Evolutionary conservation across 2,329 filamentous ascomycete species (phyloP), one percentile per base, ranked within the genome.

Genomic region (Sclerotinia trifoliorum): DNA sequence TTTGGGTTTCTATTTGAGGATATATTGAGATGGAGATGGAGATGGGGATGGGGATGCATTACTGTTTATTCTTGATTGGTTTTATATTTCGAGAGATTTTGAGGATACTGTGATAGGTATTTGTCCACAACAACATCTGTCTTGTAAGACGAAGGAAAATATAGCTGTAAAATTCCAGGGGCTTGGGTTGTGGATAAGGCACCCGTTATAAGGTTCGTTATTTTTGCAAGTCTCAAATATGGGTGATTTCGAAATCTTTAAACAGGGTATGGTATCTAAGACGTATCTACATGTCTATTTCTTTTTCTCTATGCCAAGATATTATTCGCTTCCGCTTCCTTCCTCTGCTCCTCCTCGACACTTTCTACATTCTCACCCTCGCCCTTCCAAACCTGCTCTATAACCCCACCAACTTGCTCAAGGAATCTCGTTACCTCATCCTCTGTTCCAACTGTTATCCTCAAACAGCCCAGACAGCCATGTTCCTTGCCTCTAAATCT

Each of bases 371-470:
- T 64, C 8, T 65, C 67, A 32, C 70, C 52, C 24, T 57, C 32
- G 29, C 58, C 48, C 65, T 66, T 19, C 58, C 62, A 70, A 29
- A 77, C 71, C 39, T 78, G 71, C 24, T 32, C 48, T 6, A 78
- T 54, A 15, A 77, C 75, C 11, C 35, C 62, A 72, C 81, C 81
- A 29, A 97, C 79, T 73, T 94, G 89, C 26, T 82, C 80, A 74
- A 99, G 78, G 76, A 98, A 92, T 69, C 89, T 85, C 35, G 89
- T 89, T 11, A 96, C 92, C 80, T 99, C 95, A 1, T 86, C 81
- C 78, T 96, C 91, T 0, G 94, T 98, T 21, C 95, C 95, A 17
- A 99, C 88, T 0, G 95, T 99, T 73, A 98, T 92, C 67, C 95
- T 86, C 78, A 99, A 80, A 76, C 94, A 97, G 0, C 94, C 95